phyloP scores from a whole-genome alignment of 495 filamentous ascomycete species.

The Beverwykella pulmonaria region DNA sequence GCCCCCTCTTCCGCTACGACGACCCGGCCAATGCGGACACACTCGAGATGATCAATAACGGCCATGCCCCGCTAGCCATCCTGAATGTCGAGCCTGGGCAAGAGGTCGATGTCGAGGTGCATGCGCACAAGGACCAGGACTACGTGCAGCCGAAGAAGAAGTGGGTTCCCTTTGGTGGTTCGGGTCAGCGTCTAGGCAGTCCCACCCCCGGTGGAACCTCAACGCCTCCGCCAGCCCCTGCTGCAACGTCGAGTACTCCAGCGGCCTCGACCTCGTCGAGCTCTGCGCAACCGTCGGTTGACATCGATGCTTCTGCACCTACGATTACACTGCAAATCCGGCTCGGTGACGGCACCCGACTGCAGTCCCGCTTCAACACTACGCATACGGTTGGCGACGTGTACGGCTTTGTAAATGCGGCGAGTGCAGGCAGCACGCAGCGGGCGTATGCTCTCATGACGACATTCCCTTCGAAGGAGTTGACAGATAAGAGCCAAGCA shows the following conservation, averaged over 20 bases:
- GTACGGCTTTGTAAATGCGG: constrained; percentile 77
- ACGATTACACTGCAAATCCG: constrained; percentile 81
- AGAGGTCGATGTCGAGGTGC: constrained; percentile 85
- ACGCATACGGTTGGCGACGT: constrained; percentile 89
- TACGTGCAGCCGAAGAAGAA: constrained; percentile 80
- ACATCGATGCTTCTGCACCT: constrained; percentile 76
- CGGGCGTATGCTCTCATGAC: constrained; percentile 85
- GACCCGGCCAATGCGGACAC: constrained; percentile 83
- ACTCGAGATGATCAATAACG: constrained; percentile 80
- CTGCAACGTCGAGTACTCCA: constrained; percentile 46
- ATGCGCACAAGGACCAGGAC: constrained; percentile 77
- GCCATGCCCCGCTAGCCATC: constrained; percentile 82
- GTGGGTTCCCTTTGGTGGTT: constrained; percentile 82
- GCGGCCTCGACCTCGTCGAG: constrained; percentile 40
- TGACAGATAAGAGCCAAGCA: constrained; percentile 68
- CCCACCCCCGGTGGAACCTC: constrained; percentile 69
- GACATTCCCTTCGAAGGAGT: constrained; percentile 93
- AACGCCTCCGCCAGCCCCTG: constrained; percentile 44
- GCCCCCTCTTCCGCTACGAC: constrained; percentile 83
- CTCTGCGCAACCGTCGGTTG: constrained; percentile 49
- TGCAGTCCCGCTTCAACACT: constrained; percentile 89
- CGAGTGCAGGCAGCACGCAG: constrained; percentile 59
- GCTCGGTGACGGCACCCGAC: constrained; percentile 82
- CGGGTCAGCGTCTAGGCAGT: constrained; percentile 86
- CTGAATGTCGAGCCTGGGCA: constrained; percentile 86